A percentile compares a stretch with the other conserved stretches of the same genome.
Conservation (phyloP, 2,329 filamentous ascomycete species). For the Hirsutella rhossiliensis region DNA sequence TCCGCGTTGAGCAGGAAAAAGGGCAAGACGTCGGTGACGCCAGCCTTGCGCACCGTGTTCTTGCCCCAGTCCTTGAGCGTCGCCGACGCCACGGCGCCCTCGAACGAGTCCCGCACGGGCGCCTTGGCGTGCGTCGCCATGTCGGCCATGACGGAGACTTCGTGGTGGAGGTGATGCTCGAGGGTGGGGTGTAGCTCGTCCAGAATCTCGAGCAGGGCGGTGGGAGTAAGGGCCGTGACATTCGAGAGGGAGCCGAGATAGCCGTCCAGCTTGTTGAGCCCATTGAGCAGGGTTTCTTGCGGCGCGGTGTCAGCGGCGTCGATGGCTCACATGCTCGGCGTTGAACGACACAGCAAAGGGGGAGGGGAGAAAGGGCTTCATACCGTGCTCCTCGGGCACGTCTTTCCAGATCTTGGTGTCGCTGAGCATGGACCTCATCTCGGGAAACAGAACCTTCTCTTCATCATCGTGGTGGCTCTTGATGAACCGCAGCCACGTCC, state of each 20-base stretch:
- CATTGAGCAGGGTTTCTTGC: conserved; percentile 36
- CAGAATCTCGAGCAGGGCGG: conserved; percentile 37
- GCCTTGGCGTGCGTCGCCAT: conserved; percentile 38
- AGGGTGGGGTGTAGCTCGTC: conserved; percentile 36
- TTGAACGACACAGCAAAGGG: no score
- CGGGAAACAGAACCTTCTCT: conserved; percentile 42
- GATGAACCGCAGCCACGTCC: conserved; percentile 47
- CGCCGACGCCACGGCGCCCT: conserved; percentile 30
- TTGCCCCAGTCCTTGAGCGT: conserved; percentile 52
- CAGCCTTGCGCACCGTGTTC: conserved; percentile 49
- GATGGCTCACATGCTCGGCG: neutral
- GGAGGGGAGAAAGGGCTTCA: neutral
- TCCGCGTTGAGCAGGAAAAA: conserved; percentile 56
- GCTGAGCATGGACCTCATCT: conserved; percentile 37
- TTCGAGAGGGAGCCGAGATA: conserved; percentile 34
- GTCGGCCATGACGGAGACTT: conserved; percentile 38
- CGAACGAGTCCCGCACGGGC: conserved; percentile 31
- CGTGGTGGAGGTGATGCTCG: conserved; percentile 41
- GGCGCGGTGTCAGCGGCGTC: neutral
- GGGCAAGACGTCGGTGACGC: conserved; percentile 46
- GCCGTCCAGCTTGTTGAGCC: conserved; percentile 36
- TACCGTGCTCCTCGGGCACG: conserved; percentile 44
- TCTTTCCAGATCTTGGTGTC: conserved; percentile 38
- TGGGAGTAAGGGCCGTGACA: conserved; percentile 29
- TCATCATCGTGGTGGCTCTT: conserved; percentile 50